Evolutionary conservation across 805 yeast genomes (phyloP).

Genomic region (Sporopachydermia quercuum): DNA sequence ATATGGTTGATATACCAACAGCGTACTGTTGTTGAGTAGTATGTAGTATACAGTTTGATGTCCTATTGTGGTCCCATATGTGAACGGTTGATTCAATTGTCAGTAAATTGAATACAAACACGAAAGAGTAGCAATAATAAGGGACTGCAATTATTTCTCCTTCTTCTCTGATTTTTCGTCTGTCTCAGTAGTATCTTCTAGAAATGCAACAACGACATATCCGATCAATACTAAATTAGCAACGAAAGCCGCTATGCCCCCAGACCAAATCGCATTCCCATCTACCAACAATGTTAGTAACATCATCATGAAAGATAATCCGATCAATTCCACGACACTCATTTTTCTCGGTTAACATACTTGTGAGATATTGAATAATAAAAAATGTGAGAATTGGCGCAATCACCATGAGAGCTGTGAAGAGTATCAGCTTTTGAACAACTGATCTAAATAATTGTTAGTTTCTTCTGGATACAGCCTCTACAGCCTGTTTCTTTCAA

Average conservation of each 20-base stretch:
- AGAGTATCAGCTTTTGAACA: constrained; percentile 42
- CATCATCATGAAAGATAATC: neutral
- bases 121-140: too few species aligned
- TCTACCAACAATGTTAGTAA: constrained; percentile 3
- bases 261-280: constrained; percentile 42
- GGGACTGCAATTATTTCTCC: too few species aligned
- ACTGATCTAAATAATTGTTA: too few species aligned
- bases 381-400: constrained; percentile 48
- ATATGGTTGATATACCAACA: too few species aligned
- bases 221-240: constrained; percentile 59
- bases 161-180: constrained; percentile 17
- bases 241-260: constrained; percentile 58
- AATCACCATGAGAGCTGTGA: constrained; percentile 57
- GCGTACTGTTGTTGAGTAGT: too few species aligned
- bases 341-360: constrained; percentile 17
- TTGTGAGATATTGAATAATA: constrained; percentile 23
- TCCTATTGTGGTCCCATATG: too few species aligned
- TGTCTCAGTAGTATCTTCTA: constrained; percentile 34
- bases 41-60: too few species aligned
- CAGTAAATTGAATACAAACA: too few species aligned
- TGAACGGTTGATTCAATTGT: too few species aligned
- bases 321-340: constrained; percentile 4
- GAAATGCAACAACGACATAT: constrained; percentile 54
- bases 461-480: too few species aligned
- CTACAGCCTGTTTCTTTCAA: too few species aligned